Evolutionary conservation across 2,329 filamentous ascomycete genomes (phyloP).

Genomic region (Cryoendolithus antarcticus): DNA sequence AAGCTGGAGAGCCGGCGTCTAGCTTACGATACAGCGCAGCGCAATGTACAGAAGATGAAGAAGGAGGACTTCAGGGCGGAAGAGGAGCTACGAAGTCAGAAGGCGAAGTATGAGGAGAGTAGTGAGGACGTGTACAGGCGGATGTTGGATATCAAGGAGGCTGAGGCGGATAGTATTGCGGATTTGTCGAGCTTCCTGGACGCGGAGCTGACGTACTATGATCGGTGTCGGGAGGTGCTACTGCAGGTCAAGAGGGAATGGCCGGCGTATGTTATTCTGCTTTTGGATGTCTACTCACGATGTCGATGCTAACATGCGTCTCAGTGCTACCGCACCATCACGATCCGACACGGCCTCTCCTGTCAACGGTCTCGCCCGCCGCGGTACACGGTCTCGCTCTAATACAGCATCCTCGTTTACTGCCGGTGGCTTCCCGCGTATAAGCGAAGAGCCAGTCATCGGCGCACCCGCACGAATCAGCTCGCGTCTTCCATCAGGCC

Average conservation of each 20-base stretch:
- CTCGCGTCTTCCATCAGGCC: slow-evolving; percentile 30
- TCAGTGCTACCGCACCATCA: slow-evolving; percentile 10
- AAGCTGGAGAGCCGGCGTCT: slow-evolving; percentile 84
- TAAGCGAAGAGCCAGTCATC: slow-evolving; percentile 42
- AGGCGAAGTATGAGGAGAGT: slow-evolving; percentile 92
- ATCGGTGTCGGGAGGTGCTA: slow-evolving; percentile 77
- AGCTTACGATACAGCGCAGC: slow-evolving; percentile 78
- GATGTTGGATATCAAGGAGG: slow-evolving; percentile 94
- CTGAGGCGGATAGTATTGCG: slow-evolving; percentile 68
- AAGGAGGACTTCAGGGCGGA: slow-evolving; percentile 88
- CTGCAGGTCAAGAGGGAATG: slow-evolving; percentile 56
- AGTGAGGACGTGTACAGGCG: slow-evolving; percentile 81
- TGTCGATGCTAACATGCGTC: slow-evolving; percentile 1
- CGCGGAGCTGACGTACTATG: slow-evolving; percentile 80
- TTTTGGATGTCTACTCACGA: not conserved
- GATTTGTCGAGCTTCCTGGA: slow-evolving; percentile 76
- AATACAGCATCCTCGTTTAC: slow-evolving; percentile 53
- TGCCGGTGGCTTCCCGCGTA: slow-evolving; percentile 42
- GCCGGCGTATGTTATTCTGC: slow-evolving; percentile 43
- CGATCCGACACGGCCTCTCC: slow-evolving; percentile 18
- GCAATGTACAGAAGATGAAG: slow-evolving; percentile 87
- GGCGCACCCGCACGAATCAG: slow-evolving; percentile 41
- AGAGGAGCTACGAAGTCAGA: slow-evolving; percentile 80
- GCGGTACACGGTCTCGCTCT: slow-evolving; percentile 43
- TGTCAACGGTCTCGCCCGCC: slow-evolving; percentile 23